Percentiles rank a stretch among this genome's conserved stretches.
Evolutionary conservation across 2,329 filamentous ascomycete genomes (phyloP).

Genomic region (Penicillium sp.): DNA sequence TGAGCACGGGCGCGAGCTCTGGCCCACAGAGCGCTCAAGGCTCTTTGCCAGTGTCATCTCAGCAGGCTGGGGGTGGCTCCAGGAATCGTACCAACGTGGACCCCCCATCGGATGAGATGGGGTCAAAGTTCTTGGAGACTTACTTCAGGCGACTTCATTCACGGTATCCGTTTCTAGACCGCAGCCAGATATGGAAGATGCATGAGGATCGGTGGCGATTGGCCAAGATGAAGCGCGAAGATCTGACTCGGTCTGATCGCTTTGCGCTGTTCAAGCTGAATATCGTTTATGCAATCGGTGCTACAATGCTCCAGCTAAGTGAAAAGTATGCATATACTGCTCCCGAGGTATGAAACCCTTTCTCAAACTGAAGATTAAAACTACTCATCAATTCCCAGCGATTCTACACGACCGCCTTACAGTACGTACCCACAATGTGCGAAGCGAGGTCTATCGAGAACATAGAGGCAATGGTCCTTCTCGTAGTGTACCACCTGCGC

Average conservation of each 20-base stretch:
- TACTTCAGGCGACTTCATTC: constrained; percentile 51
- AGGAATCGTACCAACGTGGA: constrained; percentile 47
- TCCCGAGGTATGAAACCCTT: constrained; percentile 40
- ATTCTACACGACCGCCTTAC: constrained; percentile 53
- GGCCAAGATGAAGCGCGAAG: constrained; percentile 38
- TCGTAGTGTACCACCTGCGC: constrained; percentile 55
- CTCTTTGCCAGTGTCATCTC: constrained; percentile 11
- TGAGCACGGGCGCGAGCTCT: constrained; percentile 18
- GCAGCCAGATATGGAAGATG: constrained; percentile 47
- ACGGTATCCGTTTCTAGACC: constrained; percentile 54
- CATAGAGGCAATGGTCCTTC: constrained; percentile 55
- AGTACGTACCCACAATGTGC: constrained; percentile 51
- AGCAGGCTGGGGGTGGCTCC: constrained; percentile 16
- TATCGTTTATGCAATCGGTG: constrained; percentile 55
- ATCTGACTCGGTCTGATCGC: constrained; percentile 37
- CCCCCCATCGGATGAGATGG: constrained; percentile 51
- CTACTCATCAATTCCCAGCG: constrained; percentile 34
- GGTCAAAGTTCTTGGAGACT: constrained; percentile 46
- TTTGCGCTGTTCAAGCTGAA: constrained; percentile 56
- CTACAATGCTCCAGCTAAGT: constrained; percentile 51
- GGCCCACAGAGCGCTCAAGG: constrained; percentile 8
- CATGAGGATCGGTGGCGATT: constrained; percentile 46
- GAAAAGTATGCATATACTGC: constrained; percentile 48
- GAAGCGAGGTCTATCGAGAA: constrained; percentile 54
- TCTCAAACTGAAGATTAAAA: too few relatives aligned